phyloP scores from a whole-genome alignment of 352 stramenopile species.

The Peronospora destructor region DNA sequence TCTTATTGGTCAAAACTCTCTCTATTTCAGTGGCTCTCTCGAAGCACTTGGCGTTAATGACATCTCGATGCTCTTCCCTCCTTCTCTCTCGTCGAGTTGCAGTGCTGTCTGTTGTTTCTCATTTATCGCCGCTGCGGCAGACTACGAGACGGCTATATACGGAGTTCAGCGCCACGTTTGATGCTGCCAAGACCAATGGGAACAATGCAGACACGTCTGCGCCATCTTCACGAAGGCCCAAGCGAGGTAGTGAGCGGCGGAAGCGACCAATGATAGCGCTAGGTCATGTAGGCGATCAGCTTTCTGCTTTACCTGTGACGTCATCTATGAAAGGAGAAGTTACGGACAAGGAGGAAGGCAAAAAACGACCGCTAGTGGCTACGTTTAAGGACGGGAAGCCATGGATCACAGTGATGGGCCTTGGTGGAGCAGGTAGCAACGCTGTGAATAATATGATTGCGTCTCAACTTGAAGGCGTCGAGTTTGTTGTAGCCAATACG shows the following conservation, averaged over 20 bases:
- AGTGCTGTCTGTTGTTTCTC: conserved; percentile 6
- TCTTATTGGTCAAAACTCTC: not conserved
- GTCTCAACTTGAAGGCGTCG: conserved; percentile 85
- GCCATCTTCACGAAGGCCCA: conserved; percentile 9
- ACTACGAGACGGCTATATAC: conserved; percentile 13
- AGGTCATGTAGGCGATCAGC: conserved; percentile 2
- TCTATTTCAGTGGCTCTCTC: not conserved
- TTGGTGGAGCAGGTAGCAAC: conserved; percentile 80
- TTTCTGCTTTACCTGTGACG: not conserved
- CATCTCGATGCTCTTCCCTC: conserved; percentile 14
- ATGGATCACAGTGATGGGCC: conserved; percentile 80
- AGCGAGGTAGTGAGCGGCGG: conserved; percentile 24
- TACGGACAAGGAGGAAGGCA: conserved; percentile 28
- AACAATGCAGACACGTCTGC: conserved; percentile 3
- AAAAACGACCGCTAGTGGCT: conserved; percentile 34
- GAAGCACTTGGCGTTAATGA: not conserved
- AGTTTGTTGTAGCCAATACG: conserved; percentile 95
- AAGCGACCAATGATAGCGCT: conserved; percentile 17
- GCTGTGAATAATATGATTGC: conserved; percentile 89
- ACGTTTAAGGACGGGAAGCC: conserved; percentile 80
- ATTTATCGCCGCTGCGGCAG: conserved; percentile 10
- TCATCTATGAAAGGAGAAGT: conserved; percentile 1
- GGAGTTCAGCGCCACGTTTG: conserved; percentile 16
- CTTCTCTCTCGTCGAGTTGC: conserved; percentile 14
- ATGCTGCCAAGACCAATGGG: conserved; percentile 19